Evolutionary conservation across 164 flowering plant species (phyloP).

Genomic region (Tinospora cordifolia): DNA sequence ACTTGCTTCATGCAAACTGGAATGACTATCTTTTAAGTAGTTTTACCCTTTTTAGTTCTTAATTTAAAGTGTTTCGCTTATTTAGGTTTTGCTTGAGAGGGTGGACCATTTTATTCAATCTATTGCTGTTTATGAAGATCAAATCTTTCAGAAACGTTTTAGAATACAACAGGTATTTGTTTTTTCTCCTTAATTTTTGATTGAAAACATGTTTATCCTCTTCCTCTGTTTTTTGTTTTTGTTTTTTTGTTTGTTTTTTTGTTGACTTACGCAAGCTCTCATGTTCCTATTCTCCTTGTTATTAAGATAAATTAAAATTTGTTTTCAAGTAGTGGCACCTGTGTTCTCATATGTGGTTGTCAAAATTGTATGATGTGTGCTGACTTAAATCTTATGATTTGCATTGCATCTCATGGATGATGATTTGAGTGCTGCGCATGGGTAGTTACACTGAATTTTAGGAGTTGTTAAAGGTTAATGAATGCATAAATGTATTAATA

Average conservation of each 20-base stretch:
- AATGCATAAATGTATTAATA: no score
- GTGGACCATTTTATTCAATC: conserved; percentile 81
- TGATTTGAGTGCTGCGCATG: no score
- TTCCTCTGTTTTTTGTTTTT: not conserved
- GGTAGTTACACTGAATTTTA: no score
- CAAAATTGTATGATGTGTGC: no score
- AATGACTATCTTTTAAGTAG: not conserved
- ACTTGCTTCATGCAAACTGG: not conserved
- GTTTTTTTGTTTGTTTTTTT: no score
- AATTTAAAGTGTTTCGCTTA: conserved; percentile 5
- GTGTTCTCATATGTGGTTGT: not conserved
- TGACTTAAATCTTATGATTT: no score
- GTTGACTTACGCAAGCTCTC: not conserved
- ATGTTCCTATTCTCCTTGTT: not conserved
- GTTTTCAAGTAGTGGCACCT: not conserved
- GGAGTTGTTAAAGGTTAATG: no score
- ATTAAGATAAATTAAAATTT: not conserved
- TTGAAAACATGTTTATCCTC: conserved; percentile 6
- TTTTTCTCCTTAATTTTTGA: not conserved
- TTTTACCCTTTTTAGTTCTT: not conserved
- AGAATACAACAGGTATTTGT: conserved; percentile 84
- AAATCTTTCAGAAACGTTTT: conserved; percentile 86
- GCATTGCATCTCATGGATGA: no score
- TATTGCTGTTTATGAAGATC: conserved; percentile 72
- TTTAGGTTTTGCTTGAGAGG: conserved; percentile 77